These are phyloP conservation scores for Knoxia roxburghii DNA, from an alignment of 257 asterid genomes.

Conservation along the genomic window DNA sequence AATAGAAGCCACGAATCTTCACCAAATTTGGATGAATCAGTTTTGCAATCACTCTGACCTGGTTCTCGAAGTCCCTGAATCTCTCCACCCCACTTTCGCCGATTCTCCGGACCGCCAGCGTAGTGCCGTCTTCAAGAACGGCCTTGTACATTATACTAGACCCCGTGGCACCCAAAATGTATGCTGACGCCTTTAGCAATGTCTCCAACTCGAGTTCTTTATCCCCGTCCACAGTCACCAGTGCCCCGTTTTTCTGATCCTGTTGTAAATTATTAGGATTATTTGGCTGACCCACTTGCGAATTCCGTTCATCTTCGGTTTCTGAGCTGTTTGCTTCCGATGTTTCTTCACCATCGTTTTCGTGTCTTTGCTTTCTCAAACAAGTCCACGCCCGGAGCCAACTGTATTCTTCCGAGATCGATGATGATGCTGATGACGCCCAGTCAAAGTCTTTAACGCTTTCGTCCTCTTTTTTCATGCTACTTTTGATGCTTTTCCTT, in stretches of 20 bases:
- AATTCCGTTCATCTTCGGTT: constrained; percentile 17
- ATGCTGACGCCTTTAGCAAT: constrained; percentile 84
- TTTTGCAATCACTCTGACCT: constrained; percentile 62
- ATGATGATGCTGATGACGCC: no score
- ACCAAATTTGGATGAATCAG: constrained; percentile 85
- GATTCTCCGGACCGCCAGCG: constrained; percentile 75
- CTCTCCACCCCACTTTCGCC: constrained; percentile 84
- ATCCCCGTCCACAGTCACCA: constrained; percentile 80
- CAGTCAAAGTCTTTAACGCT: constrained; percentile 60
- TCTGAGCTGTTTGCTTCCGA: constrained; percentile 48
- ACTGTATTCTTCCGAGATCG: constrained; percentile 42
- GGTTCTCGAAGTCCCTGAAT: constrained; percentile 84
- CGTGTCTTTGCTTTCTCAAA: constrained; percentile 42
- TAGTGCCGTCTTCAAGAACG: constrained; percentile 75
- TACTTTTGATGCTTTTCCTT: constrained; percentile 27
- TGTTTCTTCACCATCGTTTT: constrained; percentile 27
- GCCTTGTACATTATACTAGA: constrained; percentile 96
- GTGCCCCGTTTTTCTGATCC: constrained; percentile 60
- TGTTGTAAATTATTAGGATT: constrained; percentile 5
- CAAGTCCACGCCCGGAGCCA: constrained; percentile 84
- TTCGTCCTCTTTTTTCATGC: constrained; percentile 38
- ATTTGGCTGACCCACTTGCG: constrained; percentile 5
- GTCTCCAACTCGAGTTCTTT: constrained; percentile 78
- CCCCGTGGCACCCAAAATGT: constrained; percentile 84
- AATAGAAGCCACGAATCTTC: constrained; percentile 78